Evolutionary conservation across 257 asterid genomes (phyloP).

Genomic region (Ocimum tenuiflorum): DNA sequence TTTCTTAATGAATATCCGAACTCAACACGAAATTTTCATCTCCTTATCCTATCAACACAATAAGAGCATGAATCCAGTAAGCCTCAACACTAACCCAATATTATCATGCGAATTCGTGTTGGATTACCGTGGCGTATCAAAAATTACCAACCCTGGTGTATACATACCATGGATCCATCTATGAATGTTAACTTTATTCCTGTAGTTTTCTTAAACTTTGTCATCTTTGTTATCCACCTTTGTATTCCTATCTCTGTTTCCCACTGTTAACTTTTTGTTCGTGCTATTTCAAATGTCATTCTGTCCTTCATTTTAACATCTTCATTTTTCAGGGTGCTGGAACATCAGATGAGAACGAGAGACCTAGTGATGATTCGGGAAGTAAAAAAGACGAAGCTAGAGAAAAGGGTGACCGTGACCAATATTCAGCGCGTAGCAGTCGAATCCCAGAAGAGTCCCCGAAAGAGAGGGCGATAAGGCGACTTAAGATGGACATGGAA

Average conservation of each 20-base stretch:
- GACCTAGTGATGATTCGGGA: constrained; percentile 8
- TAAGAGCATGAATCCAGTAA: too few species aligned
- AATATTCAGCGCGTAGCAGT: constrained; percentile 6
- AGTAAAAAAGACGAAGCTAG: constrained; percentile 4
- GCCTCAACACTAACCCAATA: too few species aligned
- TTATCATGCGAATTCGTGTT: too few species aligned
- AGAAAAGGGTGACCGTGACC: not conserved
- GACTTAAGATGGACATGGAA: constrained; percentile 61
- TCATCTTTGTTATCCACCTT: not conserved
- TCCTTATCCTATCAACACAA: too few species aligned
- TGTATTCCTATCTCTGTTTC: not conserved
- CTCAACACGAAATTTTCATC: too few species aligned
- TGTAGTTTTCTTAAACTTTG: not conserved
- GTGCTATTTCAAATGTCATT: not conserved
- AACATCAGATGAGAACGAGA: constrained; percentile 18
- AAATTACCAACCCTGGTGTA: too few species aligned
- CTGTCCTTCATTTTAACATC: not conserved
- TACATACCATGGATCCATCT: not conserved
- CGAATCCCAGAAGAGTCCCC: constrained; percentile 15
- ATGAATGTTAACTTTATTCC: not conserved
- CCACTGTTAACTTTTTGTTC: not conserved
- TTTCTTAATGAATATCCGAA: too few species aligned
- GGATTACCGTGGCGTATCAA: too few species aligned
- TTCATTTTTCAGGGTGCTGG: constrained; percentile 28
- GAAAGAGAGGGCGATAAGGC: constrained; percentile 37